Percentiles rank a stretch among this genome's conserved stretches.
phyloP scores from a whole-genome alignment of 768 basidiomycete genomes.

The Lactifluus rugatus region DNA sequence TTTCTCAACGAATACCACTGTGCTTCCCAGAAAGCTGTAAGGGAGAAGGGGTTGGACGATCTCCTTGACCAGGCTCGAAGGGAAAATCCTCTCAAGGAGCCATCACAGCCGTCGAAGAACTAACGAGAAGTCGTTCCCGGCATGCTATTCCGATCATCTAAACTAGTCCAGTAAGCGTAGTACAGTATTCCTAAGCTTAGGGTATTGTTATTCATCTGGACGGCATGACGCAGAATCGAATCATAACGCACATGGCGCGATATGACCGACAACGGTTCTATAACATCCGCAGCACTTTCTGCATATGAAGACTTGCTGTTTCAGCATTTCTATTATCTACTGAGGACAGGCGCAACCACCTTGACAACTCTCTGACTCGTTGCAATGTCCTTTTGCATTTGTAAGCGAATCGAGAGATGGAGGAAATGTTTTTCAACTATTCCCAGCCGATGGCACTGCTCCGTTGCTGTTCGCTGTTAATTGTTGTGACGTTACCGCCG shows the following conservation, averaged over 20 bases:
- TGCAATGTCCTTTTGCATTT: neutral
- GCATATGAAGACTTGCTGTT: neutral
- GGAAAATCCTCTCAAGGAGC: conserved; percentile 42
- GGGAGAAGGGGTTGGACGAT: conserved; percentile 64
- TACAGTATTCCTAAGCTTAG: neutral
- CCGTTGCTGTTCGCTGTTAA: neutral
- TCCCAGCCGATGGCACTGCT: neutral
- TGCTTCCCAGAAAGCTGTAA: conserved; percentile 56
- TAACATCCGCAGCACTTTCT: neutral
- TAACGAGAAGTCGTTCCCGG: neutral
- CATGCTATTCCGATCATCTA: neutral
- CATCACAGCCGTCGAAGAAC: conserved; percentile 33
- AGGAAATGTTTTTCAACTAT: neutral
- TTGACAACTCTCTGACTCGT: neutral
- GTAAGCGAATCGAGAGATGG: neutral
- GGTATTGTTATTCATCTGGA: neutral
- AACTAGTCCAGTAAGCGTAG: neutral
- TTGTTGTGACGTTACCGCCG: neutral
- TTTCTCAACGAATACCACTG: neutral
- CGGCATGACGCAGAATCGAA: neutral
- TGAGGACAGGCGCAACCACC: neutral
- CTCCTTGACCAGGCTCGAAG: conserved; percentile 61
- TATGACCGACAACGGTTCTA: neutral
- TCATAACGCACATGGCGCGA: neutral
- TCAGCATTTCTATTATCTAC: neutral